Evolutionary conservation across 768 basidiomycete species (phyloP), one percentile per base, ranked within the genome.

Genomic region (Russula earlei): DNA sequence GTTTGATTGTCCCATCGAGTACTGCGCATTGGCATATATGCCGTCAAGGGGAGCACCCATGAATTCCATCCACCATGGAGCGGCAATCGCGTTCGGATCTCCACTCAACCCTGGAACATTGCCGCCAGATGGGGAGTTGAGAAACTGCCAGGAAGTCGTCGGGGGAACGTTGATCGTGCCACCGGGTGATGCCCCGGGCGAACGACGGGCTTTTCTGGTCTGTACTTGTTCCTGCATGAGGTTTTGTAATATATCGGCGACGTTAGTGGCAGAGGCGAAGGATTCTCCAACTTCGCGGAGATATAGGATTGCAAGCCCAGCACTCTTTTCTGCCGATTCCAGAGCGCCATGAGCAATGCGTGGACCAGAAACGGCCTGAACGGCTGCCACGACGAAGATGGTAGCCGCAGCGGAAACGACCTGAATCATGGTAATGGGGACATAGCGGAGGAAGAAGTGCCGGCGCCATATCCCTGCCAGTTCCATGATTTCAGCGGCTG

Each of bases 371-470:
- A 55, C 55, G 15, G 62, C 62, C 17, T 62, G 62, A 29, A 62
- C 55, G n/a, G 62, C 62, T 17, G 55, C 54, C 5, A 62, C 55
- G n/a, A 62, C 59, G 36, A 62, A 62, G n/a, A 62, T 61, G 24
- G 59, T 62, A 48, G 60, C 62, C 3, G 62, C 62, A 8, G 62
- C 62, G 22, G 62, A 62, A 27, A 62, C 7, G 19, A 61, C 62
- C 29, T 62, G 62, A 24, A 62, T 62, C 51, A 62, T 54, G 37
- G 62, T 62, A 17, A 62, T 62, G 40, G 62, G 62, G 14, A 62
- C 62, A 24, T 54, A 62, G 36, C 62, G 62, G 17, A 62, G 40
- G 15, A 34, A 10, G 38, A 57, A 61, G 15, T 52, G 29, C 20
- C 17, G 29, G 40, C 59, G 59, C 62, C 62, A 62, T 40, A 52